These are phyloP conservation scores for Trichaptum fuscoviolaceum DNA, from an alignment of 768 basidiomycete genomes.

Conservation along the genomic window DNA sequence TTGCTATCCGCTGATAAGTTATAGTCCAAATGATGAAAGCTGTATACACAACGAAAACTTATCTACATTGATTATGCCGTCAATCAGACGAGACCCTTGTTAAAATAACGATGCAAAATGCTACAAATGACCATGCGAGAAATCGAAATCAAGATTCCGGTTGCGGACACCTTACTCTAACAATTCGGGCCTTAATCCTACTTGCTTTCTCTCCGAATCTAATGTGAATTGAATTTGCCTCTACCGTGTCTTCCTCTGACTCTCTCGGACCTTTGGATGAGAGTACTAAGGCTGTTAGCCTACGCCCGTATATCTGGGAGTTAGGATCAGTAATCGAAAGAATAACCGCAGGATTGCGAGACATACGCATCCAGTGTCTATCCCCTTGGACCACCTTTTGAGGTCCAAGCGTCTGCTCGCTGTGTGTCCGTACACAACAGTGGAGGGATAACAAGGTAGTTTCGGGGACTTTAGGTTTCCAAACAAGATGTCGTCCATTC, in stretches of 20 bases:
- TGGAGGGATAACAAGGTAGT: constrained; percentile 65
- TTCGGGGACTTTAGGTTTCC: constrained; percentile 19
- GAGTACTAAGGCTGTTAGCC: constrained; percentile 66
- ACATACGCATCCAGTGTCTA: constrained; percentile 85
- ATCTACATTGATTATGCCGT: too few relatives aligned
- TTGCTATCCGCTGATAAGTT: not conserved
- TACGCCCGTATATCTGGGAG: constrained; percentile 49
- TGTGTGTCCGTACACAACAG: constrained; percentile 84
- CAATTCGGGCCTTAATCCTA: not conserved
- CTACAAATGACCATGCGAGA: not conserved
- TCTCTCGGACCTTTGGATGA: not conserved
- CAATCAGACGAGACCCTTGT: too few relatives aligned
- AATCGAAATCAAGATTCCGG: not conserved
- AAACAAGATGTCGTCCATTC: constrained; percentile 16
- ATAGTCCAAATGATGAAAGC: too few relatives aligned
- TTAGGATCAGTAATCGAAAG: constrained; percentile 6
- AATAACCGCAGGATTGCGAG: constrained; percentile 3
- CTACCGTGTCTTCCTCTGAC: not conserved
- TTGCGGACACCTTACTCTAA: not conserved
- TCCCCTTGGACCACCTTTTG: constrained; percentile 76
- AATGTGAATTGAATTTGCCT: not conserved
- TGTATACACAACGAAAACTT: too few relatives aligned
- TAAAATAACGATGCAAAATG: too few relatives aligned
- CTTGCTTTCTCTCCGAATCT: not conserved
- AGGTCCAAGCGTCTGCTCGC: constrained; percentile 77